A percentile compares a stretch with the other conserved stretches of the same genome.
Evolutionary conservation across 2,329 filamentous ascomycete species (phyloP).

Genomic region (Diplodia scrobiculata): DNA sequence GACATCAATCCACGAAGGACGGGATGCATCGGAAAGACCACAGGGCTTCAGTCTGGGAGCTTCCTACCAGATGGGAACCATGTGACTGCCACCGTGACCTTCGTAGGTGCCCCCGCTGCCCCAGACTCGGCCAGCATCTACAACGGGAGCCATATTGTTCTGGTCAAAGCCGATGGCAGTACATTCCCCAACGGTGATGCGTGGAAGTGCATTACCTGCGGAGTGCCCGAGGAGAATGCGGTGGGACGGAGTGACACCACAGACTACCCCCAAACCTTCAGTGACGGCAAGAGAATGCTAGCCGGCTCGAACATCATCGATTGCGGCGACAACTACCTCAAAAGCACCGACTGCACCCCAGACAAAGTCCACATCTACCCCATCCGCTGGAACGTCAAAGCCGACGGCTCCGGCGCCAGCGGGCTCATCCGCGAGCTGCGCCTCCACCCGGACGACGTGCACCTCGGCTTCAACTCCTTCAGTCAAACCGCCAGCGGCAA

Average conservation of each 20-base stretch:
- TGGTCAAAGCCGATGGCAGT: conserved; percentile 49
- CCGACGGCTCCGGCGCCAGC: conserved; percentile 41
- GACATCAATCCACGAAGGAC: conserved; percentile 43
- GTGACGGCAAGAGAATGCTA: conserved; percentile 45
- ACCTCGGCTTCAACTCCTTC: conserved; percentile 51
- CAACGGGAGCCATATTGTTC: conserved; percentile 47
- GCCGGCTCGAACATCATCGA: conserved; percentile 42
- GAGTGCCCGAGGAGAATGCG: conserved; percentile 43
- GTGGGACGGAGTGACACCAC: conserved; percentile 31
- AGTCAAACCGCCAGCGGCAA: conserved; percentile 32
- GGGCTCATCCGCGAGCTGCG: conserved; percentile 49
- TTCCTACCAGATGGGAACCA: conserved; percentile 52
- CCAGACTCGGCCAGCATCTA: conserved; percentile 49
- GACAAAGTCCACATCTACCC: conserved; percentile 47
- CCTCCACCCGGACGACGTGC: conserved; percentile 51
- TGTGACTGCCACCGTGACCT: conserved; percentile 46
- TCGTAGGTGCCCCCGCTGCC: conserved; percentile 41
- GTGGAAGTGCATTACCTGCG: conserved; percentile 55
- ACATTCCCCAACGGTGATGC: conserved; percentile 50
- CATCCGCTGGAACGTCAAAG: conserved; percentile 43
- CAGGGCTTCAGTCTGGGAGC: conserved; percentile 36
- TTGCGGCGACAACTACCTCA: conserved; percentile 42
- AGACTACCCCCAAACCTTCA: conserved; percentile 52
- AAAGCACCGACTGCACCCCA: conserved; percentile 45
- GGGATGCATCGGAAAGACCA: conserved; percentile 43